Base-by-base conservation (phyloP, 2,329 filamentous ascomycete genomes). In the Stagonosporopsis chrysanthemi region DNA sequence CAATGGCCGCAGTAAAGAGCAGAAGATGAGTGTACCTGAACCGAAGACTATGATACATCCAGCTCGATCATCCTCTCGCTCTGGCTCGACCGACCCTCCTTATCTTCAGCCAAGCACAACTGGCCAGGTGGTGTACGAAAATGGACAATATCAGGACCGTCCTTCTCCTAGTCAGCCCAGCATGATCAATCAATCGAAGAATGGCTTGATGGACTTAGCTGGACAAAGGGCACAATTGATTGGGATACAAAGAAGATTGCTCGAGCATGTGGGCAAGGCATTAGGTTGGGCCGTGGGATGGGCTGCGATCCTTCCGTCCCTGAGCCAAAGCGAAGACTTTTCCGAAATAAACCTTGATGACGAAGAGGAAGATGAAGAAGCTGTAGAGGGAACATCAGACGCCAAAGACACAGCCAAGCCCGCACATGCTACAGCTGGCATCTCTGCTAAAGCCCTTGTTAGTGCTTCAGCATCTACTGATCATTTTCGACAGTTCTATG, bases 221-320 rank as follows among this genome's bases (percentile, higher is more conserved):
- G 90, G 91, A 41, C 87, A 88, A 58, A 85, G 94, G 67, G 94
- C 91, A 6, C 92, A 97, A 69, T 82, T 98, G 2, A 89, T 92
- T 59, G 80, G 91, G 53, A 79, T 97, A 38, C 93, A 92, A 8
- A 84, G 94, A 52, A 91, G 90, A 61, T 85, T 95, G 5, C 80
- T 98, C 0, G 89, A 94, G 67, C 84, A 88, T 45, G 78, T 92
- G 43, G 93, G 91, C 2, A 86, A 85, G 68, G 85, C 86, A 56
- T 81, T 86, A 22, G 87, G 86, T 3, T 97, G 92, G 93, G 85
- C 81, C 48, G 86, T 91, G 61, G 91, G 89, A 0, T 96, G 91
- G 92, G 81, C 82, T 7, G 71, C 76, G 12, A 61, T 77, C 14
- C 63, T 74, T n/a, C 52, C 68, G 7, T 63, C 63, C 2, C 22